Base-by-base conservation (phyloP, 139 green algal genomes). In the Micractinium sp. region DNA sequence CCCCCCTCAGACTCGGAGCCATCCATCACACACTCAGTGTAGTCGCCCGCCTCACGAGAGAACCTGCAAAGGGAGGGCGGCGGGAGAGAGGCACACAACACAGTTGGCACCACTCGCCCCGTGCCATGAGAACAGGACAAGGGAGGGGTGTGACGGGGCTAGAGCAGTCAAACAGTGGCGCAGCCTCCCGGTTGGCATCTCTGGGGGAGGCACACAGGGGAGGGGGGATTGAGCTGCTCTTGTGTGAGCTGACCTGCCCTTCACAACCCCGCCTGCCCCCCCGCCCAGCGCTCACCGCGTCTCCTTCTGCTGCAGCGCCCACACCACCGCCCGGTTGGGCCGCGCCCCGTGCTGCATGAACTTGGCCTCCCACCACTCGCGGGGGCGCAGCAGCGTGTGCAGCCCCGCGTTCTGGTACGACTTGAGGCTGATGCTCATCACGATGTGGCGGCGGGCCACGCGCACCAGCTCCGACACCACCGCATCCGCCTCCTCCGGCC, bases 301-400 rank as follows among this genome's bases (percentile, higher is more conserved):
- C n/a, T 86, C 81, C 35, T 86, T 86, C 81, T 86, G 81, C 56
- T 86, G 81, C 81, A 86, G 81, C n/a, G 81, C 81, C 81, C 81
- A 86, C 56, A 86, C 33, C 81, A 86, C 25, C 5, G 81, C 16
- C 0, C 81, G 56, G 81, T 86, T 86, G 81, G 81, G n/a, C 31
- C 4, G 16, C 16, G 81, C 81, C 2, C 81, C 81, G 33, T 75
- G 60, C 60, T 15, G 19, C 56, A 9, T 56, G 33, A 86, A 86
- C 81, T 75, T 36, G 15, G 81, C 81, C 81, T 86, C 81, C 81
- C 81, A 86, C 81, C 81, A 86, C n/a, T 75, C n/a, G 16, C 81
- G 81, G 31, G 81, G 81, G 27, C 81, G 81, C 81, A 86, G 81
- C 56, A 86, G 81, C 14, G 81, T 76, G 56, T 86, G 81, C 81